phyloP scores from a whole-genome alignment of 1,284 basidiomycete species.

The Earliella scabrosa region DNA sequence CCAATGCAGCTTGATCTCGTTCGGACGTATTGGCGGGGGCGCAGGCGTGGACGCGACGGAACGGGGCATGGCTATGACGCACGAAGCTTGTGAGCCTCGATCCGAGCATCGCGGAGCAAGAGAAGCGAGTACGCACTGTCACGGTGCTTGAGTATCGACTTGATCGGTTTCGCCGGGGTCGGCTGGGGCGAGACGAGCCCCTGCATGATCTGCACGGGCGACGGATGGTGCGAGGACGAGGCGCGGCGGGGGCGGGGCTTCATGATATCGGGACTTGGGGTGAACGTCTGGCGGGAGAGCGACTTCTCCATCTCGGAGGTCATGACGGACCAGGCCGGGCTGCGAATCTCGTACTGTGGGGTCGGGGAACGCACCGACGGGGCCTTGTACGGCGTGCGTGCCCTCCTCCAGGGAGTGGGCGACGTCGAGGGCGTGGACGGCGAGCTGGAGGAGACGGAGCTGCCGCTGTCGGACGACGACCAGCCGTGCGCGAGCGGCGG shows the following conservation, averaged over 20 bases:
- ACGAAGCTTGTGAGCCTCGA: slow-evolving; percentile 10
- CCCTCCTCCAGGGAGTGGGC: slow-evolving; percentile 5
- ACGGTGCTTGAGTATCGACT: slow-evolving; percentile 32
- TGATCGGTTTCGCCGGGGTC: slow-evolving; percentile 17
- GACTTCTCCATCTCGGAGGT: slow-evolving; percentile 13
- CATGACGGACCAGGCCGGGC: slow-evolving; percentile 7
- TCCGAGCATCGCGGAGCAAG: not conserved
- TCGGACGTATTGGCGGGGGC: slow-evolving; percentile 15
- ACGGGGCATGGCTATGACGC: slow-evolving; percentile 24
- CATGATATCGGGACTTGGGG: slow-evolving; percentile 15
- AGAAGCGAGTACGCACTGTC: slow-evolving; percentile 3
- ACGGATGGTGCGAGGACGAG: slow-evolving; percentile 10
- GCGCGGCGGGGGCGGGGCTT: slow-evolving; percentile 18
- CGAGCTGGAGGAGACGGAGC: slow-evolving; percentile 26
- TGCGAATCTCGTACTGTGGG: slow-evolving; percentile 7
- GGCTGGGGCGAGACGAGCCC: slow-evolving; percentile 15
- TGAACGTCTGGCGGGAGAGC: slow-evolving; percentile 12
- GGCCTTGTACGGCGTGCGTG: slow-evolving; percentile 2
- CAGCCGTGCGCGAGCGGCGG: slow-evolving; percentile 20
- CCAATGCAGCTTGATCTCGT: slow-evolving; percentile 40
- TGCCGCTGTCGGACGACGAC: slow-evolving; percentile 27
- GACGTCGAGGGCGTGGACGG: slow-evolving; percentile 17
- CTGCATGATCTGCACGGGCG: slow-evolving; percentile 18
- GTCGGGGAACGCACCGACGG: slow-evolving; percentile 7
- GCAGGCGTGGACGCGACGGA: slow-evolving; percentile 15